These are phyloP conservation scores for Chloris gayana DNA, from an alignment of 176 grass and related monocot species.

Conservation along the genomic window DNA sequence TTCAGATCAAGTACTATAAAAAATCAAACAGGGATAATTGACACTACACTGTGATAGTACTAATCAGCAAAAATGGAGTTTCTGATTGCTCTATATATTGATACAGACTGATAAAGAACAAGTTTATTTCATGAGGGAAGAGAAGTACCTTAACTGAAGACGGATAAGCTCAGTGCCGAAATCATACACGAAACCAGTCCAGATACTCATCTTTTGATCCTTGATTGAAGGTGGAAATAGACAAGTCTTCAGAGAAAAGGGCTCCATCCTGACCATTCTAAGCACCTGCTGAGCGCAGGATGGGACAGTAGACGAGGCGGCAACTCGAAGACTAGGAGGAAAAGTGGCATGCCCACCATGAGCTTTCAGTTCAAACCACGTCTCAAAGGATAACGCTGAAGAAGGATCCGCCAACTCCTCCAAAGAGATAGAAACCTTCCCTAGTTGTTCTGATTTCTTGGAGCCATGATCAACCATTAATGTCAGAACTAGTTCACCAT, in stretches of 20 bases:
- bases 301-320: slow-evolving; percentile 66
- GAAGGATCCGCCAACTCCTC: slow-evolving; percentile 59
- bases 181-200: slow-evolving; percentile 63
- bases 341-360: slow-evolving; percentile 45
- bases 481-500: slow-evolving; percentile 63
- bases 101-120: neutral
- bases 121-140: neutral
- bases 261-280: slow-evolving; percentile 54
- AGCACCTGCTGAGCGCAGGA: slow-evolving; percentile 42
- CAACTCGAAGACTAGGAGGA: slow-evolving; percentile 60
- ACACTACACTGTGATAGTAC: neutral
- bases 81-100: neutral
- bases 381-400: slow-evolving; percentile 73
- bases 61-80: neutral
- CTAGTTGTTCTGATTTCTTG: slow-evolving; percentile 59
- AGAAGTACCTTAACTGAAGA: slow-evolving; percentile 75
- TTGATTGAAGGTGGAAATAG: slow-evolving; percentile 50
- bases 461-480: slow-evolving; percentile 52
- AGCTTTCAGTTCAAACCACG: slow-evolving; percentile 79
- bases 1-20: neutral
- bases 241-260: slow-evolving; percentile 57
- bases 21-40: neutral
- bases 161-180: slow-evolving; percentile 66
- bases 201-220: slow-evolving; percentile 44
- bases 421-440: slow-evolving; percentile 74